Percentiles rank a stretch among this genome's conserved stretches.
These are phyloP conservation scores for Oryza meridionalis DNA, from an alignment of 176 grass and related monocot species.

Conservation along the genomic window DNA sequence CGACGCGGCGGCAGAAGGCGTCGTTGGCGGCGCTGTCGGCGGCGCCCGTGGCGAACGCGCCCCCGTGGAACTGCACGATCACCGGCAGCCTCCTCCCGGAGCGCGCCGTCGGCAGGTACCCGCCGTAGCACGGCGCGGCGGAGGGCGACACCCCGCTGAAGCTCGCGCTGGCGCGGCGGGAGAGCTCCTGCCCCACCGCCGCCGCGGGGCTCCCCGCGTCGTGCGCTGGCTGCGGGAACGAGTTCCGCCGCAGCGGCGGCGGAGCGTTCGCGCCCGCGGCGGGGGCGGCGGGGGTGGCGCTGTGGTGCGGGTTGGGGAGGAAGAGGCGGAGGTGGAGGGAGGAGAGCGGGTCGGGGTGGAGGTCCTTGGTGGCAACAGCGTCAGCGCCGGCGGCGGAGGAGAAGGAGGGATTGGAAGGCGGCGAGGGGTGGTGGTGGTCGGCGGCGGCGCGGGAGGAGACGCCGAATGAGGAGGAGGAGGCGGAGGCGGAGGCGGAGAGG, in stretches of 20 bases:
- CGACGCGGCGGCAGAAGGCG: constrained; percentile 70
- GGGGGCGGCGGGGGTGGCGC: neutral
- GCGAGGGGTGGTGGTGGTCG: constrained; percentile 47
- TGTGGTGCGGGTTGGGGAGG: constrained; percentile 60
- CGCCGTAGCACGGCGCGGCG: constrained; percentile 41
- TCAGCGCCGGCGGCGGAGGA: constrained; percentile 32
- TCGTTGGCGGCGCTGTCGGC: constrained; percentile 74
- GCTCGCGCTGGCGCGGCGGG: constrained; percentile 54
- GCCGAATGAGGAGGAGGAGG: constrained; percentile 42
- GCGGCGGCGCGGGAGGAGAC: constrained; percentile 63
- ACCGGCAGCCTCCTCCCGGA: constrained; percentile 61
- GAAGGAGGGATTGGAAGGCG: constrained; percentile 70
- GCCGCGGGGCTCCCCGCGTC: neutral
- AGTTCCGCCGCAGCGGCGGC: constrained; percentile 50
- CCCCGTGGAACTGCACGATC: constrained; percentile 81
- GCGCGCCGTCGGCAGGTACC: constrained; percentile 61
- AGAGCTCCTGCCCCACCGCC: constrained; percentile 1
- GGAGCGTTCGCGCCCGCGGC: neutral
- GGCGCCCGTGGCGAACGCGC: constrained; percentile 68
- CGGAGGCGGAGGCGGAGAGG: neutral
- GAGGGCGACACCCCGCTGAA: constrained; percentile 36
- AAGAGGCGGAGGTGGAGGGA: constrained; percentile 75
- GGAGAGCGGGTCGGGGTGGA: constrained; percentile 74
- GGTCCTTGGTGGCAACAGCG: constrained; percentile 78
- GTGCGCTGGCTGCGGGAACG: constrained; percentile 36